phyloP scores from a whole-genome alignment of 345 rosid species.

The Salix suchowensis region DNA sequence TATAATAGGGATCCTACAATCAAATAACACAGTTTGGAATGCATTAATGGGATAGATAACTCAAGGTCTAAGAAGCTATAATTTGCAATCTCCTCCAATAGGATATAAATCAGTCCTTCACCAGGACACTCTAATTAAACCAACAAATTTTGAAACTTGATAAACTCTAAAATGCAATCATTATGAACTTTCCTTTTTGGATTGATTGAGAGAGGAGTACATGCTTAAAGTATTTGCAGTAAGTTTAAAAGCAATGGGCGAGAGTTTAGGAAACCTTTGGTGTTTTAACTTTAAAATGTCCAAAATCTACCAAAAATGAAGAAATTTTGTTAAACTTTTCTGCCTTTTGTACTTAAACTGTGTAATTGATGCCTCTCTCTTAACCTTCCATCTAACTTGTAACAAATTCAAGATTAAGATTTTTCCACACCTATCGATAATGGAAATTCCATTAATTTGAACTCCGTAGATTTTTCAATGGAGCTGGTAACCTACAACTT shows the following conservation, averaged over 20 bases:
- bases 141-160: neutral
- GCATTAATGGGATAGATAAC: neutral
- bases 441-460: neutral
- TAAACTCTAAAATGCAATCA: neutral
- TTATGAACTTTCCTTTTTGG: neutral
- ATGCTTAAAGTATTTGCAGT: neutral
- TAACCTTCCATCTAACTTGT: neutral
- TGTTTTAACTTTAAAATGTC: neutral
- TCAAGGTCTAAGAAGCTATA: neutral
- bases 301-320: neutral
- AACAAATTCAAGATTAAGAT: neutral
- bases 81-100: neutral
- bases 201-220: neutral
- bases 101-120: neutral
- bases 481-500: no score
- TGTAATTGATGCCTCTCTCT: neutral
- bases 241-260: neutral
- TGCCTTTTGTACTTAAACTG: neutral
- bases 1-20: constrained; percentile 78
- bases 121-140: neutral
- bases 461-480: neutral
- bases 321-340: neutral
- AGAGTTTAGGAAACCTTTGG: neutral
- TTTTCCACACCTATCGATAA: neutral
- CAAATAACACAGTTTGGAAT: neutral